A percentile compares a stretch with the other conserved stretches of the same genome.
Conservation (phyloP, 176 grass and related monocot genomes). For the Zizania latifolia region DNA sequence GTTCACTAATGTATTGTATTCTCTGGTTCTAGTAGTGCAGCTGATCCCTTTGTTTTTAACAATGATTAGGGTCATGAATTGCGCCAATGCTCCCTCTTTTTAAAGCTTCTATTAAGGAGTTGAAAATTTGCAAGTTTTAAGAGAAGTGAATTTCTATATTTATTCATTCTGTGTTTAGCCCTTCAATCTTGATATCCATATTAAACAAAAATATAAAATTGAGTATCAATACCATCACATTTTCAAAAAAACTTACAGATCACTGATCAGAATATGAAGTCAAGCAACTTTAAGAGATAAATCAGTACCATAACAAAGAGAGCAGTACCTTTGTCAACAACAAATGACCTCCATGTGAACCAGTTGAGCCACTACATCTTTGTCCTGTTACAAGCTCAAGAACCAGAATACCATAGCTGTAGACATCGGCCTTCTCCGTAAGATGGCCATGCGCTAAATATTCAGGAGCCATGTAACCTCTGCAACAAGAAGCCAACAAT, state of each 20-base stretch:
- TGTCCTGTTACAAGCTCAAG: slow-evolving; percentile 69
- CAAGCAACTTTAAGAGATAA: background rate
- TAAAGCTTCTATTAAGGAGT: background rate
- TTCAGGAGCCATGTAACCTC: slow-evolving; percentile 92
- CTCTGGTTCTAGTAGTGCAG: background rate
- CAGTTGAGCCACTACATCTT: slow-evolving; percentile 53
- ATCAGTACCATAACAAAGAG: background rate
- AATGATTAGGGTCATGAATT: background rate
- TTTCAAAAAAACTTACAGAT: background rate
- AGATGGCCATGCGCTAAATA: slow-evolving; percentile 78
- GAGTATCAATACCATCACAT: background rate
- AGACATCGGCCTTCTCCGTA: slow-evolving; percentile 79
- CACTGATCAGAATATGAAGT: background rate
- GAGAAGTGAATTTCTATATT: background rate
- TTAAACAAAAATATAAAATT: background rate
- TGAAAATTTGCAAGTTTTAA: background rate
- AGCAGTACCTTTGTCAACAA: slow-evolving; percentile 56
- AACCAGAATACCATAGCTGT: slow-evolving; percentile 69
- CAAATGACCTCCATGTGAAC: slow-evolving; percentile 49
- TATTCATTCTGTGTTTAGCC: background rate
- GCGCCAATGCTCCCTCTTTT: background rate
- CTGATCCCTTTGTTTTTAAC: background rate
- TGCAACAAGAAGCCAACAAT: slow-evolving; percentile 46
- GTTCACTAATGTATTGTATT: background rate
- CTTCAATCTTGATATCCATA: background rate